Conservation (phyloP, 306 rosid species). For the Inga oerstediana region DNA sequence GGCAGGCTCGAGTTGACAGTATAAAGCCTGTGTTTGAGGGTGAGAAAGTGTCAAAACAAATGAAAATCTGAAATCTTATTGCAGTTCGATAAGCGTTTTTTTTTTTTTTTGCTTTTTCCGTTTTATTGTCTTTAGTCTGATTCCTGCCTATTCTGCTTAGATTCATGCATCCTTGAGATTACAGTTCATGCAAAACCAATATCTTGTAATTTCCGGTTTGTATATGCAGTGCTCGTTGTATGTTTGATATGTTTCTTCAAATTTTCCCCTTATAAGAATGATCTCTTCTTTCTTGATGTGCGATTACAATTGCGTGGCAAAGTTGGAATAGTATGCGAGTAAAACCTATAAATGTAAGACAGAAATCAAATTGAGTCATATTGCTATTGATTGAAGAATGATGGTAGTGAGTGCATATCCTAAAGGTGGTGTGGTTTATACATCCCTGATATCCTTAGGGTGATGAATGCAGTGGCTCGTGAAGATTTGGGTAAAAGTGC, state of each 20-base stretch:
- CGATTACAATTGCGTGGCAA: slow-evolving; percentile 14
- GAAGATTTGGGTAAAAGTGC: slow-evolving; percentile 60
- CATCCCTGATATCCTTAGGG: slow-evolving; percentile 32
- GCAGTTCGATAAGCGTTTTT: neutral
- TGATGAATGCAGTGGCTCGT: slow-evolving; percentile 68
- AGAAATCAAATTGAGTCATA: slow-evolving; percentile 19
- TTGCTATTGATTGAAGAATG: slow-evolving; percentile 24
- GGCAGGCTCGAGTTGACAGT: slow-evolving; percentile 84
- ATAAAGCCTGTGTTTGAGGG: slow-evolving; percentile 86
- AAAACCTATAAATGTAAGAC: slow-evolving; percentile 19
- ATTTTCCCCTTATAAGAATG: neutral
- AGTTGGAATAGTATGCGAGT: slow-evolving; percentile 1
- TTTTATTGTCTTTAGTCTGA: neutral
- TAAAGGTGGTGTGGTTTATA: slow-evolving; percentile 2
- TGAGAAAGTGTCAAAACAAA: slow-evolving; percentile 41
- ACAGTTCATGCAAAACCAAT: neutral
- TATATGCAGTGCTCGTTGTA: neutral
- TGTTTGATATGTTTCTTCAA: neutral
- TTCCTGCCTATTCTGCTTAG: slow-evolving; percentile 17
- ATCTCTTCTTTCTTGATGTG: neutral
- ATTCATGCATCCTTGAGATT: neutral
- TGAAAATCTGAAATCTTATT: neutral
- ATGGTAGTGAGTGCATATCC: slow-evolving; percentile 2
- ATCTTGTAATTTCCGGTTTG: neutral
- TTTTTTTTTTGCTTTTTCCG: neutral